Evolutionary conservation across 345 rosid genomes (phyloP).

Genomic region (Salix udensis): DNA sequence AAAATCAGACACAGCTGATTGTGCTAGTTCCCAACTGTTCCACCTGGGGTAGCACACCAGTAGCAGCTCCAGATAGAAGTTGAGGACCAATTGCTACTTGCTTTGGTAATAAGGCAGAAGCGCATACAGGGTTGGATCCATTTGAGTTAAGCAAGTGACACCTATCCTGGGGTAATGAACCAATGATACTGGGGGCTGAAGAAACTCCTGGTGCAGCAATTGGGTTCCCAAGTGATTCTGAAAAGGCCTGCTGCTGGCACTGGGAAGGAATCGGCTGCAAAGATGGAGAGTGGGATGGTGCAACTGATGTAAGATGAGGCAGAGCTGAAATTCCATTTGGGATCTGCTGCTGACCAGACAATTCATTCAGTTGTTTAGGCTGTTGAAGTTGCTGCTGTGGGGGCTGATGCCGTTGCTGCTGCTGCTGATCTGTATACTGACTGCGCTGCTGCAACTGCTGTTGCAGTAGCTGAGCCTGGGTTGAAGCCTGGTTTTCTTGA

Average conservation of each 20-base stretch:
- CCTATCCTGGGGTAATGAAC: constrained; percentile 34
- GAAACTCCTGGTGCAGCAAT: constrained; percentile 28
- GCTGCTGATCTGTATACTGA: not conserved
- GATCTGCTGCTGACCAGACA: constrained; percentile 24
- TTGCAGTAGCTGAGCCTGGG: not conserved
- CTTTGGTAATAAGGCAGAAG: constrained; percentile 26
- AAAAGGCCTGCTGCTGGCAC: constrained; percentile 32
- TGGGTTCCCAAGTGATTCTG: constrained; percentile 27
- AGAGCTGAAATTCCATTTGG: constrained; percentile 19
- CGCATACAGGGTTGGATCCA: constrained; percentile 8
- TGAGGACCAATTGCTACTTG: constrained; percentile 28
- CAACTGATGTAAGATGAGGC: constrained; percentile 20
- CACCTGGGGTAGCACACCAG: constrained; percentile 32
- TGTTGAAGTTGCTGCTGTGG: constrained; percentile 13
- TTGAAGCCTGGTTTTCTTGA: not conserved
- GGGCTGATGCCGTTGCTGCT: not conserved
- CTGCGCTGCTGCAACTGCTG: not conserved
- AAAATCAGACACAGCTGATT: constrained; percentile 33
- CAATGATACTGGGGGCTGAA: constrained; percentile 26
- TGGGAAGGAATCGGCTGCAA: constrained; percentile 26
- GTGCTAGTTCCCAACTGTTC: constrained; percentile 33
- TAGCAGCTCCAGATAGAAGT: constrained; percentile 24
- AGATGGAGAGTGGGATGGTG: constrained; percentile 32
- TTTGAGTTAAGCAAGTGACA: constrained; percentile 28
- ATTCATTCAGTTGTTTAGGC: constrained; percentile 31